Evolutionary conservation across 306 rosid species (phyloP), one percentile per base, ranked within the genome.

Genomic region (Castanea crenata): DNA sequence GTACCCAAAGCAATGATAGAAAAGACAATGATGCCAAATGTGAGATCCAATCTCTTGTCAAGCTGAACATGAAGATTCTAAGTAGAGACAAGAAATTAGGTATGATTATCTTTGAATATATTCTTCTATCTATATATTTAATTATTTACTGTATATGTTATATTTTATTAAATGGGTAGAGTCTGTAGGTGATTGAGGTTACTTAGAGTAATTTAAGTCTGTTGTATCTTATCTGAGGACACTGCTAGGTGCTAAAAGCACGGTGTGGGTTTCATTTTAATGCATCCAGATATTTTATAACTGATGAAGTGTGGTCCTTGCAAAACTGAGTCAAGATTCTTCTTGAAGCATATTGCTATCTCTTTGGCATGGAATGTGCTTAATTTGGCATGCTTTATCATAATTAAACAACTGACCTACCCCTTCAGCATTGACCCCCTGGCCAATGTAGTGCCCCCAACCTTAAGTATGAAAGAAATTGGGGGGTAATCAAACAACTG

Each of bases 31-130:
- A 85, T 52, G 81, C 86, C 21, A 93, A 93, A 86, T 79, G 86
- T 20, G 91, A 89, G 85, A 93, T 93, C 78, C 86, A 75, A 78
- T 84, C 91, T 76, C 88, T 93, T 74, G 98, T 93, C 69, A 93
- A 93, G 87, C 86, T 82, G 69, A 91, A 90, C 80, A 80, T 90
- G 88, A 93, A 91, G 85, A 79, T 81, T 83, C 82, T 91, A 55
- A 86, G 81, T 81, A 79, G 75, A 74, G 87, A 84, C 82, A 85
- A 85, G 76, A 81, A 20, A 18, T 55, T 93, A 83, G 95, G 97
- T 92, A 90, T 14, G 54, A 44, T 62, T 32, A 51, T 75, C 46
- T 3, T 71, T 27, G 49, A 76, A 74, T 75, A 71, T 55, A 62
- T 46, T 31, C 35, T 32, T 65, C 49, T 32, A 64, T 64, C 23